Conservation (phyloP, 2,329 filamentous ascomycete species). For the Fusarium anthophilum region DNA sequence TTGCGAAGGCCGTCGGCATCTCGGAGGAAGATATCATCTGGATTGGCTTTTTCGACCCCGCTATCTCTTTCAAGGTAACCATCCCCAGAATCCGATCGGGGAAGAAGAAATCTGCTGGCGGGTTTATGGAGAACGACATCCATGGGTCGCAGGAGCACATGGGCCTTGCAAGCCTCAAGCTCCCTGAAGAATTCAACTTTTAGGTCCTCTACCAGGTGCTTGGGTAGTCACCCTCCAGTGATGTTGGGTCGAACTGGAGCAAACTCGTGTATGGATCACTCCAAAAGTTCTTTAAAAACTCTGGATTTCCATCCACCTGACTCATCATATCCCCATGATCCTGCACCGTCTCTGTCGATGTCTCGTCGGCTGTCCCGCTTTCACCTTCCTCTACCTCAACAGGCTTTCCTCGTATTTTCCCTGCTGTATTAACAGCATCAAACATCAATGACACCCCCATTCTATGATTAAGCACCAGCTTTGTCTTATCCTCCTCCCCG, state of each 20-base stretch:
- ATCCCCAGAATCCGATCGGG: conserved; percentile 25
- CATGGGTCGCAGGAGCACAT: conserved; percentile 37
- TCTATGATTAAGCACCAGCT: conserved; percentile 19
- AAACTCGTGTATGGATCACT: conserved; percentile 24
- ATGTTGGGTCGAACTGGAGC: conserved; percentile 9
- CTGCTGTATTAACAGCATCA: conserved; percentile 16
- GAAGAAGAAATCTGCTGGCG: conserved; percentile 24
- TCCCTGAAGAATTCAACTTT: background rate
- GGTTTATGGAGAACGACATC: conserved; percentile 38
- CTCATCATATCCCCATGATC: background rate
- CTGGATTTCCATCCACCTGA: background rate
- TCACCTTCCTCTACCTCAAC: conserved; percentile 1
- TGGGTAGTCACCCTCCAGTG: background rate
- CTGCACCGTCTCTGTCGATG: background rate
- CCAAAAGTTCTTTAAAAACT: conserved; percentile 24
- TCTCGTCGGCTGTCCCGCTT: background rate
- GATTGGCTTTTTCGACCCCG: conserved; percentile 56
- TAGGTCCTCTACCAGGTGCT: background rate
- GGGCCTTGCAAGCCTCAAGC: conserved; percentile 19
- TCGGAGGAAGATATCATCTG: conserved; percentile 46
- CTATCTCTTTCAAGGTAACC: conserved; percentile 55
- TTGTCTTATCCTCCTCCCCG: background rate
- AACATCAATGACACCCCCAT: conserved; percentile 27
- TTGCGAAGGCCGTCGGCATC: conserved; percentile 40
- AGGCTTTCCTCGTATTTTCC: conserved; percentile 18